Conservation (phyloP, 805 yeast species). For the Metschnikowia drakensbergensis region DNA sequence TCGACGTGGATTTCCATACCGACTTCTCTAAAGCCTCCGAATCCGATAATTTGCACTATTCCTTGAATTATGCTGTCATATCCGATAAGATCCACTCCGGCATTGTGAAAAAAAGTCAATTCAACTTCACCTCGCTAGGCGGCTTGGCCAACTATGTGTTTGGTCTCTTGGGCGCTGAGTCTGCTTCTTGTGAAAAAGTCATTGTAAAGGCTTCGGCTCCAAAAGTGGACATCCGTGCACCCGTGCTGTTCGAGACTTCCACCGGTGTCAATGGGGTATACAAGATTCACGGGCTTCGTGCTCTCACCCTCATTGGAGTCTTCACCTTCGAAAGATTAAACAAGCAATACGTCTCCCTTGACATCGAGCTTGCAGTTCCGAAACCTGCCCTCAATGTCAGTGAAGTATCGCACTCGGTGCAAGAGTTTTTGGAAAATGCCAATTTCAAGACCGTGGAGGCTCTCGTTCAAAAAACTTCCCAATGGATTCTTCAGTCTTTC, state of each 20-base stretch:
- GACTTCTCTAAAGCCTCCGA: constrained; percentile 70
- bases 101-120: constrained; percentile 41
- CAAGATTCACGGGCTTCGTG: constrained; percentile 47
- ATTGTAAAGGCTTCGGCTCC: constrained; percentile 40
- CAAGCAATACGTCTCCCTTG: constrained; percentile 63
- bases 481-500: constrained; percentile 43
- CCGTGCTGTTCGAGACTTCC: constrained; percentile 11
- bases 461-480: constrained; percentile 68
- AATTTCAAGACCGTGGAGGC: constrained; percentile 94
- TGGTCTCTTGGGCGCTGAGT: constrained; percentile 37
- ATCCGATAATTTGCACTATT: constrained; percentile 74
- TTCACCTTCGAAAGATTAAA: constrained; percentile 84
- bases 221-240: constrained; percentile 58
- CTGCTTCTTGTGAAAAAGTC: constrained; percentile 46
- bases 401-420: constrained; percentile 35
- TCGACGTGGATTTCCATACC: constrained; percentile 60
- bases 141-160: constrained; percentile 49
- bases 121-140: constrained; percentile 40
- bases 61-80: constrained; percentile 85
- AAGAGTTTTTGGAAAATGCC: constrained; percentile 65
- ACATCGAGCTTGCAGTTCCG: constrained; percentile 45
- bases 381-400: constrained; percentile 17
- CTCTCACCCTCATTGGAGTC: constrained; percentile 85
- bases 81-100: constrained; percentile 58
- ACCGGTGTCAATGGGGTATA: constrained; percentile 21